A percentile compares a stretch with the other conserved stretches of the same genome.
Conservation (phyloP, 1,139 yeast species). For the Sugiyamaella japonica region DNA sequence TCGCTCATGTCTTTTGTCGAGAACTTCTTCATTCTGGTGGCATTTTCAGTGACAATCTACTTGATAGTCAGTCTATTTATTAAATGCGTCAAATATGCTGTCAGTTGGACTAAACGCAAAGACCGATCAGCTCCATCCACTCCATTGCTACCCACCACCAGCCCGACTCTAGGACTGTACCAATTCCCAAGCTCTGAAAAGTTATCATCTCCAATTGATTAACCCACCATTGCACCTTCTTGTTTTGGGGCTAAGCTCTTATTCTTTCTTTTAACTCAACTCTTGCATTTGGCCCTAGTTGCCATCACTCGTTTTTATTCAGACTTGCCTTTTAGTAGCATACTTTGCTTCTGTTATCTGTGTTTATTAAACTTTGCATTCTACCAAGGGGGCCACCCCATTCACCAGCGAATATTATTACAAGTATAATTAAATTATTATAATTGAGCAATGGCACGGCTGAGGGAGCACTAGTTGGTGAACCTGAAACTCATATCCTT, state of each 20-base stretch:
- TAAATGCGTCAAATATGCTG: slow-evolving; percentile 2
- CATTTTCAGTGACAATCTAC: slow-evolving; percentile 11
- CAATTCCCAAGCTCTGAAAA: slow-evolving; percentile 11
- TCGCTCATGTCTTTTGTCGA: slow-evolving; percentile 4
- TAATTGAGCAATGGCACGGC: too few species aligned
- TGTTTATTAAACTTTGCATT: not conserved
- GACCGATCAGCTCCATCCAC: slow-evolving; percentile 13
- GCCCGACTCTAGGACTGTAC: slow-evolving; percentile 11
- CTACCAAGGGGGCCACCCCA: not conserved
- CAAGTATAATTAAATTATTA: too few species aligned
- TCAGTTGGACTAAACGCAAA: slow-evolving; percentile 13
- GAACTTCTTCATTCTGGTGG: slow-evolving; percentile 8
- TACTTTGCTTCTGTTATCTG: not conserved
- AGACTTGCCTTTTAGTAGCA: not conserved
- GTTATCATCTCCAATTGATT: slow-evolving; percentile 12
- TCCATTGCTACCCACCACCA: slow-evolving; percentile 14
- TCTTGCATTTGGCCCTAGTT: not conserved
- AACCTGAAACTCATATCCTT: too few species aligned
- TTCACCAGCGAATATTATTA: too few species aligned
- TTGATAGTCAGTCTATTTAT: slow-evolving; percentile 7
- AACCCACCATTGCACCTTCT: not conserved
- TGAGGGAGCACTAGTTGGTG: too few species aligned
- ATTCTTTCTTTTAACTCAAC: not conserved
- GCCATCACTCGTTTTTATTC: slow-evolving; percentile 1
- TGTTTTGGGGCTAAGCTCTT: not conserved